phyloP scores from a whole-genome alignment of 768 basidiomycete genomes.

The Arthromyces matolae region DNA sequence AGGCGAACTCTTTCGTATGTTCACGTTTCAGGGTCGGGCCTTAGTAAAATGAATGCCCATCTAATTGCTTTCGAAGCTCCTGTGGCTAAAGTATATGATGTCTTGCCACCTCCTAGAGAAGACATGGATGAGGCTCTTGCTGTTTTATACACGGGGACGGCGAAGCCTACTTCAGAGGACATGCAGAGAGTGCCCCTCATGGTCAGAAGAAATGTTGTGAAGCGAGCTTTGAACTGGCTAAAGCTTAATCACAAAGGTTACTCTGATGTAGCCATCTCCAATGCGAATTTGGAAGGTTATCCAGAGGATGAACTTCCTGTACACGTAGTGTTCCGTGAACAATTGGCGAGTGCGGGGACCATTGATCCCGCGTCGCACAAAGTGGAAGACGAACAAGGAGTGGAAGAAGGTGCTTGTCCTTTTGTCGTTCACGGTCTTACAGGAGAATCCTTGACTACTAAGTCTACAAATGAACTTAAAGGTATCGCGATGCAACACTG shows the following conservation, averaged over 20 bases:
- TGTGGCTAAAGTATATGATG: too few species aligned
- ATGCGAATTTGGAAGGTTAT: constrained; percentile 22
- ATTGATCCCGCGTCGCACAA: not conserved
- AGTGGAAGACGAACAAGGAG: constrained; percentile 18
- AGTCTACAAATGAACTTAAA: constrained; percentile 15
- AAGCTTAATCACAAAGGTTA: constrained; percentile 32
- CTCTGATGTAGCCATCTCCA: constrained; percentile 25
- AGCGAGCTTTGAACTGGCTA: constrained; percentile 30
- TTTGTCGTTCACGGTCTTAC: constrained; percentile 37
- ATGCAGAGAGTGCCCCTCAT: constrained; percentile 26
- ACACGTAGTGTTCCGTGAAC: constrained; percentile 21
- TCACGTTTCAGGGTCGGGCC: constrained; percentile 22
- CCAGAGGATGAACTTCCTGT: constrained; percentile 19
- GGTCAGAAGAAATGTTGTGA: constrained; percentile 22
- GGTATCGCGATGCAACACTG: constrained; percentile 22
- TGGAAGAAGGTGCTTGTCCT: constrained; percentile 26
- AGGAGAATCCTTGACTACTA: constrained; percentile 16
- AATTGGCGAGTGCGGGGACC: not conserved
- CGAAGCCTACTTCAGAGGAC: too few species aligned
- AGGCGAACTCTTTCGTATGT: constrained; percentile 20
- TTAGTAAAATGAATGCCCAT: constrained; percentile 31
- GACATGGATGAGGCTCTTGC: too few species aligned
- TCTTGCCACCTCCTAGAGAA: too few species aligned
- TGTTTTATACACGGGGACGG: too few species aligned
- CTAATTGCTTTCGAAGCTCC: constrained; percentile 29